These are phyloP conservation scores for Suhomyces canberraensis DNA, from an alignment of 805 yeast genomes.

Conservation along the genomic window DNA sequence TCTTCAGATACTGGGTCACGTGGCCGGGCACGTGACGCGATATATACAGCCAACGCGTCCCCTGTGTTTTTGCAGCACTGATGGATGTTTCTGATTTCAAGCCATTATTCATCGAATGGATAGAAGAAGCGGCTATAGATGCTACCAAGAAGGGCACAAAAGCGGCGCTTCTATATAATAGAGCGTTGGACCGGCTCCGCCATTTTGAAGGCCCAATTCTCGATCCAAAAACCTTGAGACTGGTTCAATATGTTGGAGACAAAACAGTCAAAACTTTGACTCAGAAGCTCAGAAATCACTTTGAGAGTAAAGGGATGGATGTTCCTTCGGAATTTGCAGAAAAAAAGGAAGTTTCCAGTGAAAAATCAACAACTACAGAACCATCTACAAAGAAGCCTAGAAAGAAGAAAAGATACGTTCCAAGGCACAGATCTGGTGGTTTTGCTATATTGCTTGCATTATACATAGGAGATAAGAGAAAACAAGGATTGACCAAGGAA, in stretches of 20 bases:
- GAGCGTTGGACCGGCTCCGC: conserved; percentile 54
- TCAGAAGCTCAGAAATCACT: conserved; percentile 48
- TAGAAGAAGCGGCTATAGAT: conserved; percentile 49
- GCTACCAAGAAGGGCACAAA: conserved; percentile 51
- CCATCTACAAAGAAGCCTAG: conserved; percentile 3
- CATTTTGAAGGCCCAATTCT: conserved; percentile 42
- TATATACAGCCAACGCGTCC: not conserved
- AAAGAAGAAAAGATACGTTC: conserved; percentile 50
- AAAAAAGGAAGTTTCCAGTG: not conserved
- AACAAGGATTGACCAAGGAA: conserved; percentile 61
- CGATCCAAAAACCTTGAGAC: conserved; percentile 56
- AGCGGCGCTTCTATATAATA: conserved; percentile 48
- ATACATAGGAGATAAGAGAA: conserved; percentile 43
- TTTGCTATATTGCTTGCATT: conserved; percentile 74
- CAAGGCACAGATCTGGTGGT: conserved; percentile 75
- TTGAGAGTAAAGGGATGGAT: conserved; percentile 48
- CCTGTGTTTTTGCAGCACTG: not conserved
- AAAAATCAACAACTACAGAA: not conserved
- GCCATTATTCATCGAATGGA: conserved; percentile 53
- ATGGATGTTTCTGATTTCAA: conserved; percentile 38
- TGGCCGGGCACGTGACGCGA: not conserved
- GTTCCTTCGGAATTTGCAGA: conserved; percentile 39
- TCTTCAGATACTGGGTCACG: not conserved
- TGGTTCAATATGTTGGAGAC: conserved; percentile 69
- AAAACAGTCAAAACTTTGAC: conserved; percentile 55